Evolutionary conservation across 495 filamentous ascomycete species (phyloP).

Genomic region (Neurospora sp.): DNA sequence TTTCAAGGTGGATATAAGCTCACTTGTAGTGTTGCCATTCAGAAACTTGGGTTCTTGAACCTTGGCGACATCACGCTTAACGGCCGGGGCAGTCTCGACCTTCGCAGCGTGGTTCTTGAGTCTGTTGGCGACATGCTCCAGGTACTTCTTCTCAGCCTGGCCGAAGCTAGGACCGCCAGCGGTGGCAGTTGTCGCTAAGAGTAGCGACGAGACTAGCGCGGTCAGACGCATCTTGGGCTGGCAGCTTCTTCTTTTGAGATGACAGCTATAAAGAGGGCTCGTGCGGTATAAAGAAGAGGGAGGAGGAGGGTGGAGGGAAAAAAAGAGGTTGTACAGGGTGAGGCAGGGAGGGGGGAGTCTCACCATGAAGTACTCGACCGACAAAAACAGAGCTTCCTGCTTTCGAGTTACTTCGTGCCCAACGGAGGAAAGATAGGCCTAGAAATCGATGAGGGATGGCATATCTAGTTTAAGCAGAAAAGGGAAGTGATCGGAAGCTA

Average conservation of each 20-base stretch:
- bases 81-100: neutral
- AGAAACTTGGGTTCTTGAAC: constrained; percentile 17
- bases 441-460: neutral
- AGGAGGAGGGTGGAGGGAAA: neutral
- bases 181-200: constrained; percentile 17
- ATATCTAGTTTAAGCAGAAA: neutral
- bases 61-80: neutral
- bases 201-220: constrained; percentile 15
- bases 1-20: neutral
- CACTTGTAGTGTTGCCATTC: constrained; percentile 28
- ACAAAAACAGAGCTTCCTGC: neutral
- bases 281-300: neutral
- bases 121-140: constrained; percentile 17
- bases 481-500: neutral
- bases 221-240: constrained; percentile 21
- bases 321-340: neutral
- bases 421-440: neutral
- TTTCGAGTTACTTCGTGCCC: neutral
- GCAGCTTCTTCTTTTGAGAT: constrained; percentile 4
- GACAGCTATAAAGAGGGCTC: neutral
- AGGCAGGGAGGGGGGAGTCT: neutral
- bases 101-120: neutral
- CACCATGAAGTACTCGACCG: neutral
- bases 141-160: constrained; percentile 27
- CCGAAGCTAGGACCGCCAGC: constrained; percentile 22